Conservation (phyloP, 106 monocot species). For the Platanthera zijinensis region DNA sequence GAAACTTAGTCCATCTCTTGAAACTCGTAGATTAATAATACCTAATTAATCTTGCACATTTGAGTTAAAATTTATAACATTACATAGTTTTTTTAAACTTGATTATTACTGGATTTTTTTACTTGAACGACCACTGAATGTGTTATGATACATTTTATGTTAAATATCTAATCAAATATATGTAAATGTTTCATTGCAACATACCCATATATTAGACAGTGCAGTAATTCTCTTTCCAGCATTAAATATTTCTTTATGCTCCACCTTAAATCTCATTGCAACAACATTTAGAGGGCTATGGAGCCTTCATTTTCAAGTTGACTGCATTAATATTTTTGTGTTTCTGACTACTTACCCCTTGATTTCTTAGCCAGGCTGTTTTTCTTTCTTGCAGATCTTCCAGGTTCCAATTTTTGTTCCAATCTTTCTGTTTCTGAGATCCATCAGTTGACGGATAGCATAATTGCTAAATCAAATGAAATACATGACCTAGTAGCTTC, state of each 20-base stretch:
- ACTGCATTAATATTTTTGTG: background rate
- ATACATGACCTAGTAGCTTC: constrained; percentile 69
- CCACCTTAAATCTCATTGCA: background rate
- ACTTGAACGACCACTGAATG: background rate
- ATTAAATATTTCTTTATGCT: background rate
- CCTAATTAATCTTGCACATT: background rate
- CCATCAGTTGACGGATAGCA: constrained; percentile 43
- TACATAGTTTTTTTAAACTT: background rate
- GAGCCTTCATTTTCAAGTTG: background rate
- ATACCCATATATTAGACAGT: background rate
- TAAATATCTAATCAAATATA: background rate
- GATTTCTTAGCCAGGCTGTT: background rate
- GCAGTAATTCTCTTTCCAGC: background rate
- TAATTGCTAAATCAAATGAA: constrained; percentile 73
- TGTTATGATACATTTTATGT: too few relatives aligned
- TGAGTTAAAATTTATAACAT: background rate
- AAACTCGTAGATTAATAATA: background rate
- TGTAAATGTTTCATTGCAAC: background rate
- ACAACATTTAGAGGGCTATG: background rate
- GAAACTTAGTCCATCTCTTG: background rate
- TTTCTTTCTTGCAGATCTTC: constrained; percentile 47
- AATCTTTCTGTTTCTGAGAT: constrained; percentile 77
- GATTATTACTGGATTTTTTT: background rate
- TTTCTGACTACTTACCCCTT: background rate
- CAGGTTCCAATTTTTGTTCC: constrained; percentile 41